Evolutionary conservation across 2,329 filamentous ascomycete species (phyloP).

Genomic region (Cryphonectria radicalis): DNA sequence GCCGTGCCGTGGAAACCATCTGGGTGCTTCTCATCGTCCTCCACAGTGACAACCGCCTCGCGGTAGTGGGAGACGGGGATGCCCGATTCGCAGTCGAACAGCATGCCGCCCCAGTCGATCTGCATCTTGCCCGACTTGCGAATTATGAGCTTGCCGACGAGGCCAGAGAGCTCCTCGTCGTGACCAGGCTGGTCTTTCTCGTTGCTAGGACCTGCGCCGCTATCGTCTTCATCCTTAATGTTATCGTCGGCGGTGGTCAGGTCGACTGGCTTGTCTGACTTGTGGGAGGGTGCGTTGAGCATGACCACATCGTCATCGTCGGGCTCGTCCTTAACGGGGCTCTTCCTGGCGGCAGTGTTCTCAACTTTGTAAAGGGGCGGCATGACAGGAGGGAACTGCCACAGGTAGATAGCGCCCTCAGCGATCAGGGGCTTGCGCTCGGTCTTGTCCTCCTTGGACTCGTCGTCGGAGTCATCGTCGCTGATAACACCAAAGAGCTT

Average conservation of each 20-base stretch:
- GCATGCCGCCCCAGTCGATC: conserved; percentile 65
- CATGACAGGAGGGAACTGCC: conserved; percentile 67
- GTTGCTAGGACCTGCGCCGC: conserved; percentile 37
- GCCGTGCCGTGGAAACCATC: conserved; percentile 53
- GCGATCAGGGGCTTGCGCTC: conserved; percentile 34
- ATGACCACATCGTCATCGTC: conserved; percentile 44
- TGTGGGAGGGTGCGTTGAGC: conserved; percentile 40
- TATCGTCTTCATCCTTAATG: conserved; percentile 32
- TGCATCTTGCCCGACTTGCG: conserved; percentile 66
- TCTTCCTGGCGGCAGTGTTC: conserved; percentile 26
- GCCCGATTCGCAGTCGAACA: conserved; percentile 58
- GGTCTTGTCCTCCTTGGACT: conserved; percentile 21
- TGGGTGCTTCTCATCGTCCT: conserved; percentile 56
- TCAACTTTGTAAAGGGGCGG: conserved; percentile 53
- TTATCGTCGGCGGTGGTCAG: conserved; percentile 43
- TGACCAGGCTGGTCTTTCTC: conserved; percentile 37
- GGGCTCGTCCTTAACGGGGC: conserved; percentile 48
- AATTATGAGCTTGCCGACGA: conserved; percentile 63
- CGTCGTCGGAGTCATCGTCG: conserved; percentile 24
- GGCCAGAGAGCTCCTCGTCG: conserved; percentile 52
- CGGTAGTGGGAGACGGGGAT: conserved; percentile 58
- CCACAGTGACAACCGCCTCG: conserved; percentile 63
- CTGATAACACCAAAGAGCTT: conserved; percentile 35
- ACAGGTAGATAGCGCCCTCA: conserved; percentile 65
- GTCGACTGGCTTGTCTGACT: conserved; percentile 42